Evolutionary conservation across 257 asterid species (phyloP).

Genomic region (Solanum neorickii): DNA sequence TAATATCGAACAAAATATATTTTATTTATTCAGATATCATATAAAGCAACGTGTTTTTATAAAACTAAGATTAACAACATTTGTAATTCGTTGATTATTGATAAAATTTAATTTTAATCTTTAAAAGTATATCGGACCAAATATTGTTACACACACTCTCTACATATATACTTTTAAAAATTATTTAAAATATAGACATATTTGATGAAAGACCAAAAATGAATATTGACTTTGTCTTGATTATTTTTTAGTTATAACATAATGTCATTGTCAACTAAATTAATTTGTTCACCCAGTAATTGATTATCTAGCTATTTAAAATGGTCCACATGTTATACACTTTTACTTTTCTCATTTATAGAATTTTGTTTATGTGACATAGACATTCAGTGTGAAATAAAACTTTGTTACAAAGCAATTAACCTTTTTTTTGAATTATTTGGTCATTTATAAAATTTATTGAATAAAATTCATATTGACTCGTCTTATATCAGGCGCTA

Average conservation of each 20-base stretch:
- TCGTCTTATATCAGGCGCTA: not conserved
- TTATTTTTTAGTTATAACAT: not conserved
- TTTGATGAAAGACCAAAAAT: not conserved
- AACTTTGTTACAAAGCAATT: not conserved
- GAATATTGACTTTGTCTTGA: not conserved
- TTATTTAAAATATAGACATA: not conserved
- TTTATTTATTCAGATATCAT: too few species aligned
- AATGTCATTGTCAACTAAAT: not conserved
- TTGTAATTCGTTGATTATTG: not conserved
- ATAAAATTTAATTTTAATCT: not conserved
- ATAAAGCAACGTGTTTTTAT: too few species aligned
- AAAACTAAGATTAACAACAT: too few species aligned
- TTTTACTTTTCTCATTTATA: not conserved
- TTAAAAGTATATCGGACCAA: too few species aligned
- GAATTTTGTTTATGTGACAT: not conserved
- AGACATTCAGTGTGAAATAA: not conserved
- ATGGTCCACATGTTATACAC: not conserved
- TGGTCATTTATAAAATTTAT: not conserved
- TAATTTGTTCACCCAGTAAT: not conserved
- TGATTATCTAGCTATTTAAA: not conserved
- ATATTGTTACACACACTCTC: too few species aligned
- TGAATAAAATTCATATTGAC: not conserved
- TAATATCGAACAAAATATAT: too few species aligned
- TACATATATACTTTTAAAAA: too few species aligned
- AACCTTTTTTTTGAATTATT: not conserved